Evolutionary conservation across 179 eudicot species (phyloP), one percentile per base, ranked within the genome.

Genomic region (Pouteria campechiana): DNA sequence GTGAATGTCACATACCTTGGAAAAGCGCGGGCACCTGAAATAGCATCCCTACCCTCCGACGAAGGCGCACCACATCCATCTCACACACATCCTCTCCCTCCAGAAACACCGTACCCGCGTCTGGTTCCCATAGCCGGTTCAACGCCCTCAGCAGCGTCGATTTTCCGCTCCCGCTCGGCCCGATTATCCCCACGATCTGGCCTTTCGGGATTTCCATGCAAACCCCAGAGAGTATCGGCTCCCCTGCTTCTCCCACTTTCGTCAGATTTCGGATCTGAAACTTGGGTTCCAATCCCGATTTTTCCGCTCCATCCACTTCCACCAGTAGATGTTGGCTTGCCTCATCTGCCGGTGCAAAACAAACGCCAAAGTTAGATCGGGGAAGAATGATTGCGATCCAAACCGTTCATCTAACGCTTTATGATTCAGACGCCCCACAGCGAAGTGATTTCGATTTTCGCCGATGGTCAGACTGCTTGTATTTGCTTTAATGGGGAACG

Each of bases 121-220:
- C 71, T 5, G 96, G 96, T 58, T 86, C 96, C 96, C 96, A 86
- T 17, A 86, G 32, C 8, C 93, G 67, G 48, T 86, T 86, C 15
- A 86, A 47, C 0, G 96, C 85, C 58, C 89, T 61, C 19, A 86
- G 50, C 45, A 86, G 25, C 40, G 96, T 86, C 3, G 96, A 86
- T 52, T 86, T 86, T 0, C 96, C 96, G 36, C 96, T 79, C 0
- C 96, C 96, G 36, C 96, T 86, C 0, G 96, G 96, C 12, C 96
- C 96, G 16, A 86, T 83, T 13, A 86, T 69, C 38, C 96, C 93
- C 42, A 82, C 62, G 48, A 86, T 83, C 41, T 50, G 43, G 5
- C 93, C 93, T 55, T 20, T 83, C 6, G 86, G 78, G 51, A 81
- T 63, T n/a, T 79, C 76, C 29, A 76, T 19, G 61, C 70, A 55